Evolutionary conservation across 2,329 filamentous ascomycete species (phyloP).

Genomic region (Cryphonectria carpinicola): DNA sequence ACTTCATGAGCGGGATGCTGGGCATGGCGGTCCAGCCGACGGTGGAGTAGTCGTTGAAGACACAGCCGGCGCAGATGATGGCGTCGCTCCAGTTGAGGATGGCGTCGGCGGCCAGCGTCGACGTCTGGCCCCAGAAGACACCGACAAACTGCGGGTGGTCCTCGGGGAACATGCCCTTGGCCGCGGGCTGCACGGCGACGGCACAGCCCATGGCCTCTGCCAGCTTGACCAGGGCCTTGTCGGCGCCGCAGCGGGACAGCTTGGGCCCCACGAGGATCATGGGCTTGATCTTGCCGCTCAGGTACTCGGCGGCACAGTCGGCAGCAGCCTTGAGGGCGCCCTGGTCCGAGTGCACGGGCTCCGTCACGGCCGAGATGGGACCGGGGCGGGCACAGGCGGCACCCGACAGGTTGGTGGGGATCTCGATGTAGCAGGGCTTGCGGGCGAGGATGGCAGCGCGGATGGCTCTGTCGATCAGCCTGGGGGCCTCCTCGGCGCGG

Average conservation of each 20-base stretch:
- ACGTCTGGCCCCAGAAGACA: constrained; percentile 36
- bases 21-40: constrained; percentile 37
- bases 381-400: constrained; percentile 36
- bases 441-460: constrained; percentile 33
- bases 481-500: constrained; percentile 35
- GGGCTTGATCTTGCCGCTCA: constrained; percentile 35
- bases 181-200: constrained; percentile 36
- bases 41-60: constrained; percentile 37
- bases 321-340: constrained; percentile 34
- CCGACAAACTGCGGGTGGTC: constrained; percentile 35
- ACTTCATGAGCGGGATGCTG: constrained; percentile 34
- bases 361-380: constrained; percentile 35
- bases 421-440: constrained; percentile 37
- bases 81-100: constrained; percentile 37
- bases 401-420: constrained; percentile 35
- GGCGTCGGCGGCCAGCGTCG: constrained; percentile 34
- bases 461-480: constrained; percentile 35
- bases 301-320: constrained; percentile 32
- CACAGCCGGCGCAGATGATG: constrained; percentile 34
- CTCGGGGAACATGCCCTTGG: constrained; percentile 38
- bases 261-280: constrained; percentile 36
- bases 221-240: constrained; percentile 33
- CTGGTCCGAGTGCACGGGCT: constrained; percentile 30
- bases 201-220: constrained; percentile 36
- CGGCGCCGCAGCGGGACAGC: constrained; percentile 30